phyloP scores from a whole-genome alignment of 2,329 filamentous ascomycete species.

The Coniosporium tulheliwenetii region DNA sequence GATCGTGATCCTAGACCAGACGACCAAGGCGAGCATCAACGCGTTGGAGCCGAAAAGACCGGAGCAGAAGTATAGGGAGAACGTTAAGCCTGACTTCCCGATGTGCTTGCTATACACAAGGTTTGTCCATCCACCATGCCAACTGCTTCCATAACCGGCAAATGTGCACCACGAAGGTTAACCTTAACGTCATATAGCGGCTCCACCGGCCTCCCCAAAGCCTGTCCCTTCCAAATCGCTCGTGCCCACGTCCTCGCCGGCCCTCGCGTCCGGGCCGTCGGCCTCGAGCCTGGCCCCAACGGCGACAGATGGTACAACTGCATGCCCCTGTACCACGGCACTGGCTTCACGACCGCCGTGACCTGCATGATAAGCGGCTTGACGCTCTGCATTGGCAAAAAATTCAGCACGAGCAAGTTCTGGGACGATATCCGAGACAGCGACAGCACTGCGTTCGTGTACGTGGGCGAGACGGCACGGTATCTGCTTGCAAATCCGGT shows the following conservation, averaged over 20 bases:
- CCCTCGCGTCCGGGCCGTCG: constrained; percentile 19
- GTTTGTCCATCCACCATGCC: constrained; percentile 13
- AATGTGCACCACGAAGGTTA: neutral
- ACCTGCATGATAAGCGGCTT: constrained; percentile 37
- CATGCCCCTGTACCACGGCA: constrained; percentile 68
- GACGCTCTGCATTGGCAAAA: constrained; percentile 47
- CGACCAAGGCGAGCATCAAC: constrained; percentile 30
- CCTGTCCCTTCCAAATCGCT: constrained; percentile 42
- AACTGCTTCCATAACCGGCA: neutral
- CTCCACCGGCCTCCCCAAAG: constrained; percentile 64
- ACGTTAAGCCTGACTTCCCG: constrained; percentile 37
- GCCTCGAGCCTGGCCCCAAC: constrained; percentile 20
- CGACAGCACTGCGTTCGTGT: constrained; percentile 54
- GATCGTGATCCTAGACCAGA: constrained; percentile 36
- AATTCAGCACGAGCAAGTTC: constrained; percentile 55
- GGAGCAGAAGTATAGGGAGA: constrained; percentile 37
- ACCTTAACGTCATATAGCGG: constrained; percentile 30
- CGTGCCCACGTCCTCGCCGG: constrained; percentile 25
- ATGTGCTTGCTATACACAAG: constrained; percentile 56
- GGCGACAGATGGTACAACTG: constrained; percentile 56
- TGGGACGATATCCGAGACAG: constrained; percentile 58
- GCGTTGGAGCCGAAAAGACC: constrained; percentile 34
- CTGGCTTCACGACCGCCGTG: constrained; percentile 46
- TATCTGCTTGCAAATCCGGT: constrained; percentile 56
- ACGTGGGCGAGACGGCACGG: constrained; percentile 63